phyloP scores from a whole-genome alignment of 176 grass and related monocot species.

The Aegilops tauschii region DNA sequence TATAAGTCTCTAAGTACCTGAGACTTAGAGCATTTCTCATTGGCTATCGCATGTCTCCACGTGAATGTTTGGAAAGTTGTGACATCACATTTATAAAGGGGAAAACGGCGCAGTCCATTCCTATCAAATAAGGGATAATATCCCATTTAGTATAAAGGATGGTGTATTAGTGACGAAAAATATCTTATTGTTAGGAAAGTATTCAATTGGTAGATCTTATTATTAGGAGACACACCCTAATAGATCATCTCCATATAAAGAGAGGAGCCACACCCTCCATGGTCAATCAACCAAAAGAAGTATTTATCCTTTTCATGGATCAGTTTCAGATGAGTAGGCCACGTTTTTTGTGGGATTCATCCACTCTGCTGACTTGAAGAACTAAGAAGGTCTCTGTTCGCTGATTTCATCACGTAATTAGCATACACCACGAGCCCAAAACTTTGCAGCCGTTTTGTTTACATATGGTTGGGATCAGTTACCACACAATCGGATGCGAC shows the following conservation, averaged over 20 bases:
- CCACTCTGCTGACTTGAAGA: too few relatives aligned
- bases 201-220: background rate
- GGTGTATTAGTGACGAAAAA: background rate
- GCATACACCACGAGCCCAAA: too few relatives aligned
- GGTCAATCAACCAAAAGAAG: background rate
- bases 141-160: background rate
- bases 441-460: too few relatives aligned
- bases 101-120: background rate
- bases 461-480: too few relatives aligned
- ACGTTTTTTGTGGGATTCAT: slow-evolving; percentile 7
- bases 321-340: background rate
- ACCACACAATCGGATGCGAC: too few relatives aligned
- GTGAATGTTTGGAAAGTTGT: background rate
- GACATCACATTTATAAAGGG: background rate
- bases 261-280: background rate
- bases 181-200: background rate
- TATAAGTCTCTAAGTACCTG: background rate
- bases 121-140: background rate
- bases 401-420: too few relatives aligned
- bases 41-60: background rate
- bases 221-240: background rate
- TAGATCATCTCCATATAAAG: background rate
- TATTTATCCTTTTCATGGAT: background rate
- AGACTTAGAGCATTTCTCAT: background rate
- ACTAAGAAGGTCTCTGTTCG: too few relatives aligned